Evolutionary conservation across 1,284 basidiomycete species (phyloP).

Genomic region (Entoloma clypeatum): DNA sequence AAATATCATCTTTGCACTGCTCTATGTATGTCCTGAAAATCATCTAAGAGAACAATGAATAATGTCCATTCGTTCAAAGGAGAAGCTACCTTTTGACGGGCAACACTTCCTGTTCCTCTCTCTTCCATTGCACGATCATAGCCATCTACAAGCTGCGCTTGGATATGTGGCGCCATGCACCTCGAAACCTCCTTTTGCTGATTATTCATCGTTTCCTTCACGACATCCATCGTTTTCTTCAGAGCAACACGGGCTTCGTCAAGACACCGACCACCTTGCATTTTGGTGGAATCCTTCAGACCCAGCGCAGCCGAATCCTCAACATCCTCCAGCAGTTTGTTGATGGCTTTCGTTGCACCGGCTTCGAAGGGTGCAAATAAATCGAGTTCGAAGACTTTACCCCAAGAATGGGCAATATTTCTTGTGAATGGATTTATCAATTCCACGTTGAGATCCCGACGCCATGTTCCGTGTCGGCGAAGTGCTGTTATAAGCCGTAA

Average conservation of each 20-base stretch:
- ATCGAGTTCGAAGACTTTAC: conserved; percentile 55
- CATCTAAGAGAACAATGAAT: conserved; percentile 27
- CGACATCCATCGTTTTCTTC: conserved; percentile 44
- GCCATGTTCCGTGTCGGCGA: conserved; percentile 51
- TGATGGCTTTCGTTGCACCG: conserved; percentile 35
- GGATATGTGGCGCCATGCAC: conserved; percentile 54
- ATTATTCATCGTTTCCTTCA: conserved; percentile 45
- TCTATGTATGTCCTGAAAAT: conserved; percentile 44
- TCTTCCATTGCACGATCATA: conserved; percentile 53
- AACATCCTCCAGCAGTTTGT: conserved; percentile 44
- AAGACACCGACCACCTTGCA: conserved; percentile 48
- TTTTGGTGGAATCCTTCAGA: conserved; percentile 47
- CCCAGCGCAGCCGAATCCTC: conserved; percentile 46
- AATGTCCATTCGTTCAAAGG: neutral
- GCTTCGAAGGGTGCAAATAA: conserved; percentile 49
- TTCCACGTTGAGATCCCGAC: conserved; percentile 57
- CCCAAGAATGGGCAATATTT: conserved; percentile 57
- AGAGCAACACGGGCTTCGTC: conserved; percentile 50
- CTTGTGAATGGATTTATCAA: conserved; percentile 54
- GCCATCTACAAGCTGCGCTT: conserved; percentile 44
- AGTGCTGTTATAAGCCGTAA: conserved; percentile 34
- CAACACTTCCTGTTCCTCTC: conserved; percentile 51
- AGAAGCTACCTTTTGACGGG: conserved; percentile 50
- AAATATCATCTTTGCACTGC: conserved; percentile 45
- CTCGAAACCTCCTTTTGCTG: conserved; percentile 60